These are phyloP conservation scores for Vaccinium darrowii DNA, from an alignment of 148 eudicot genomes.

Conservation along the genomic window DNA sequence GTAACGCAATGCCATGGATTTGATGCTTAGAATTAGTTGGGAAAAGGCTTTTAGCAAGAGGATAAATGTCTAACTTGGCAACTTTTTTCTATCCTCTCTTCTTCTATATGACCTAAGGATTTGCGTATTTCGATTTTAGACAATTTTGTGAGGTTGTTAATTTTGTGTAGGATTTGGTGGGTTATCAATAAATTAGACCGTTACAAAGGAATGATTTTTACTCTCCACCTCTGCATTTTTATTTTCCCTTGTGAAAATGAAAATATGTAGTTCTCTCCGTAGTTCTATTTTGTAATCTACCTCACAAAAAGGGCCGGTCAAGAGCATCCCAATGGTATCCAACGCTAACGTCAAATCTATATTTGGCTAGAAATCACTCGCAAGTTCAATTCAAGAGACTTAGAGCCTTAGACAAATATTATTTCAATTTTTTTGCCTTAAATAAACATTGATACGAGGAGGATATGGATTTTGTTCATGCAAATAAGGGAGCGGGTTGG, in stretches of 20 bases:
- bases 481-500: too few relatives aligned
- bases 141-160: conserved; percentile 16
- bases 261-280: not conserved
- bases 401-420: too few relatives aligned
- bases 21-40: not conserved
- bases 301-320: not conserved
- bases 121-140: not conserved
- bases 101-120: not conserved
- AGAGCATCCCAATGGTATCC: not conserved
- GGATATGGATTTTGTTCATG: too few relatives aligned
- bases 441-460: too few relatives aligned
- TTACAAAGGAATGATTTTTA: not conserved
- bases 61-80: not conserved
- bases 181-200: not conserved
- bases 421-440: too few relatives aligned
- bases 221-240: not conserved
- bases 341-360: not conserved
- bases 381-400: not conserved
- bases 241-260: not conserved
- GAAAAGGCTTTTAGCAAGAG: not conserved
- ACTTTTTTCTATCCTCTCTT: too few relatives aligned
- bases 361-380: not conserved
- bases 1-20: conserved; percentile 10
- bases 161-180: conserved; percentile 4
- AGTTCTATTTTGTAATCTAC: not conserved